Percentiles rank a stretch among this genome's conserved stretches.
Evolutionary conservation across 345 rosid genomes (phyloP).

Genomic region (Moringa oleifera): DNA sequence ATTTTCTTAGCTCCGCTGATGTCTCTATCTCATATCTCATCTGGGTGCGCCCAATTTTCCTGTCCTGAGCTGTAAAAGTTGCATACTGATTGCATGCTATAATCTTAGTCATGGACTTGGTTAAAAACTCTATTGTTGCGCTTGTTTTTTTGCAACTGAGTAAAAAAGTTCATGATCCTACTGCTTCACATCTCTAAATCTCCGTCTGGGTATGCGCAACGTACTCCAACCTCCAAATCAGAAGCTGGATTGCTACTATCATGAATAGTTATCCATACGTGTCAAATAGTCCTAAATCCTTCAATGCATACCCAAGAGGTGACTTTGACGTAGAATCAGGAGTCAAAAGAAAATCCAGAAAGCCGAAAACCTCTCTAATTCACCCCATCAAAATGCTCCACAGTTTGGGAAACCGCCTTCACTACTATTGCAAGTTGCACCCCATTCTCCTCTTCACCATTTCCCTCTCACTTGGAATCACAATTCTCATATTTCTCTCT

Average conservation of each 20-base stretch:
- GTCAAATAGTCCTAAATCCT: conserved; percentile 56
- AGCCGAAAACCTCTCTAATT: conserved; percentile 36
- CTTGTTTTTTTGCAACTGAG: conserved; percentile 7
- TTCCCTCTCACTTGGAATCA: conserved; percentile 57
- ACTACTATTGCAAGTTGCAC: conserved; percentile 54
- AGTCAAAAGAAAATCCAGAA: conserved; percentile 48
- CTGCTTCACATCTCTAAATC: conserved; percentile 12
- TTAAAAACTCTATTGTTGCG: neutral
- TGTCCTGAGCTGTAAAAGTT: conserved; percentile 5
- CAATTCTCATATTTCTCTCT: conserved; percentile 46
- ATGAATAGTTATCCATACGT: conserved; percentile 57
- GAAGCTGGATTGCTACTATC: conserved; percentile 29
- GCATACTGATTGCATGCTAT: neutral
- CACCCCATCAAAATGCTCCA: conserved; percentile 51
- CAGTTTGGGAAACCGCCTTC: conserved; percentile 48
- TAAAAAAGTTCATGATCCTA: conserved; percentile 21
- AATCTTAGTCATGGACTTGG: neutral
- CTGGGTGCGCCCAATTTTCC: conserved; percentile 19
- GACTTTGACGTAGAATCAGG: conserved; percentile 86
- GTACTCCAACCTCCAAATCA: conserved; percentile 13
- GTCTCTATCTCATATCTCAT: neutral
- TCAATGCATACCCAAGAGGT: conserved; percentile 63
- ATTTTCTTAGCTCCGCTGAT: neutral
- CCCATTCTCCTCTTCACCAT: conserved; percentile 47
- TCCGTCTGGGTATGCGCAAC: conserved; percentile 43